Percentiles rank a stretch among this genome's conserved stretches.
Evolutionary conservation across 139 green algal species (phyloP).

Genomic region (Picochlorum sp.): DNA sequence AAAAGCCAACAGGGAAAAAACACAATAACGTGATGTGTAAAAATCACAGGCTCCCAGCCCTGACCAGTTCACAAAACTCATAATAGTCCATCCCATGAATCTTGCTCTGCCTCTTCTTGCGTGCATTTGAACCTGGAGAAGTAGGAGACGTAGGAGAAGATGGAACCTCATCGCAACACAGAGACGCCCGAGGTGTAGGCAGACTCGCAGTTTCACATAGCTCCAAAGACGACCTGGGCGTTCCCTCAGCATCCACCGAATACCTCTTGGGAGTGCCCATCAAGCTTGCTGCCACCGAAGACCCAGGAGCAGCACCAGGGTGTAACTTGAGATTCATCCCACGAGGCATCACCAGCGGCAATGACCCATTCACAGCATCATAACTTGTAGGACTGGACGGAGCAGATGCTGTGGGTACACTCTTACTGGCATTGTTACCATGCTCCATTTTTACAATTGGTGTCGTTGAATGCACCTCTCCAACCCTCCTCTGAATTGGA

Average conservation of each 20-base stretch:
- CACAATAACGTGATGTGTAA: neutral
- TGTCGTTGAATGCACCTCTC: no score
- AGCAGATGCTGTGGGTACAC: no score
- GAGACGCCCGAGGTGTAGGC: neutral
- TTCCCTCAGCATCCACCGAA: neutral
- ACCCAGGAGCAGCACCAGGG: neutral
- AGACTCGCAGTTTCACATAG: neutral
- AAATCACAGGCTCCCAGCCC: constrained; percentile 28
- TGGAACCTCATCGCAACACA: neutral
- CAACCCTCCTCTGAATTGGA: no score
- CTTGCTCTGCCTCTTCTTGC: constrained; percentile 12
- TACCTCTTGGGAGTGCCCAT: neutral
- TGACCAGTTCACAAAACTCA: constrained; percentile 36
- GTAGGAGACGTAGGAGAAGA: neutral
- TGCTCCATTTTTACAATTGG: no score
- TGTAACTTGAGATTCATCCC: neutral
- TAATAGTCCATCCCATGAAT: constrained; percentile 46
- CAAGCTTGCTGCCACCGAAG: neutral
- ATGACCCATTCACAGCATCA: no score
- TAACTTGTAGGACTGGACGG: no score
- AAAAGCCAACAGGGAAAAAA: no score
- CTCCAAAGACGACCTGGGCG: constrained; percentile 2
- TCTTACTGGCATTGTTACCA: no score
- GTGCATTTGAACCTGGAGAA: constrained; percentile 5
- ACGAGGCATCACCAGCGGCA: neutral